A percentile compares a stretch with the other conserved stretches of the same genome.
These are phyloP conservation scores for Hemileccinum rubropunctum DNA, from an alignment of 768 basidiomycete species.

Conservation along the genomic window DNA sequence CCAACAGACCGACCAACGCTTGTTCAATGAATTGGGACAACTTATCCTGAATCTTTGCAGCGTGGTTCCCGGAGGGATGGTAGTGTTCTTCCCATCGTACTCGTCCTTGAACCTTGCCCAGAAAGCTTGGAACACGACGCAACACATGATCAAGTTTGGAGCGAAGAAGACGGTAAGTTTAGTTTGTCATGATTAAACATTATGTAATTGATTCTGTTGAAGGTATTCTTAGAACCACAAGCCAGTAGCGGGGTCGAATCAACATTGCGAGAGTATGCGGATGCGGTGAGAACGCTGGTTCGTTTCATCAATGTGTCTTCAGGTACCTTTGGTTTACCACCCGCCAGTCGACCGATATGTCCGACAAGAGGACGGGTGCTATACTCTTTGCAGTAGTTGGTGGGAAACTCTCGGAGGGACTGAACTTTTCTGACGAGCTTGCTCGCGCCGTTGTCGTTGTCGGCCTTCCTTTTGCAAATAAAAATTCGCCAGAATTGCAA, in stretches of 20 bases:
- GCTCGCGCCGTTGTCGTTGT: slow-evolving; percentile 85
- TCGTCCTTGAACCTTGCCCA: slow-evolving; percentile 70
- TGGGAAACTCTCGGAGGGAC: slow-evolving; percentile 94
- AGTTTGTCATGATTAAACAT: not conserved
- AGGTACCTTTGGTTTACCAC: slow-evolving; percentile 2
- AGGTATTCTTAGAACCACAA: slow-evolving; percentile 92
- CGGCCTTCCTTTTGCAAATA: slow-evolving; percentile 92
- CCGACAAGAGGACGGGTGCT: slow-evolving; percentile 53
- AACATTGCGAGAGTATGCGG: slow-evolving; percentile 70
- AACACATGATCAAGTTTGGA: slow-evolving; percentile 58
- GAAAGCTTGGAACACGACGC: slow-evolving; percentile 60
- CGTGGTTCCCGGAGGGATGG: slow-evolving; percentile 82
- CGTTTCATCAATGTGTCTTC: not conserved
- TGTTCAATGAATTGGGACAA: slow-evolving; percentile 81
- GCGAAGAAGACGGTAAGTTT: slow-evolving; percentile 69
- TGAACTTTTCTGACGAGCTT: slow-evolving; percentile 73
- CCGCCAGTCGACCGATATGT: slow-evolving; percentile 17
- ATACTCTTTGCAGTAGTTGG: slow-evolving; percentile 93
- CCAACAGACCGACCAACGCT: slow-evolving; percentile 59
- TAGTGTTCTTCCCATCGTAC: slow-evolving; percentile 95
- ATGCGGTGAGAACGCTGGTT: slow-evolving; percentile 38
- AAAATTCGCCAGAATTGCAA: slow-evolving; percentile 84
- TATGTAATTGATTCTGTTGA: not conserved
- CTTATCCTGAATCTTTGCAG: slow-evolving; percentile 76
- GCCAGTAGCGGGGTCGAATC: slow-evolving; percentile 68